These are phyloP conservation scores for Phylloporus sp. DNA, from an alignment of 768 basidiomycete genomes.

Conservation along the genomic window DNA sequence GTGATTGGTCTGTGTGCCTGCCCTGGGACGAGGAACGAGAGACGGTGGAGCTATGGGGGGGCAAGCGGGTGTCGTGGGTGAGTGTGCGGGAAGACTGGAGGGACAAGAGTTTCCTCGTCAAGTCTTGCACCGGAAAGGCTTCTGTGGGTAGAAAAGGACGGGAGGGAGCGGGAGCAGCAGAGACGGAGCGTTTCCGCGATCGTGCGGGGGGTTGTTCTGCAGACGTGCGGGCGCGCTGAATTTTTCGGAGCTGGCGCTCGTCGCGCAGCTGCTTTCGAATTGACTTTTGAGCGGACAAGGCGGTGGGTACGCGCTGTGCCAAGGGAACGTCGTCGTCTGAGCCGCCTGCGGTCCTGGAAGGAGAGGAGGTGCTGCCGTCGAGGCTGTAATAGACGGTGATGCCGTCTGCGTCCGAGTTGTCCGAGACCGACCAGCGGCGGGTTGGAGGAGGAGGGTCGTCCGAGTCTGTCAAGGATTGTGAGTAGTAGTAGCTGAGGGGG, in stretches of 20 bases:
- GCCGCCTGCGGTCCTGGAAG: constrained; percentile 24
- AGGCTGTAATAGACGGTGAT: constrained; percentile 41
- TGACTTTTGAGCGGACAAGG: constrained; percentile 74
- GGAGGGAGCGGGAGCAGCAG: constrained; percentile 23
- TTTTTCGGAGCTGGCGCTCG: constrained; percentile 56
- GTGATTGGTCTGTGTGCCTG: constrained; percentile 10
- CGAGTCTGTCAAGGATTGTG: too few species aligned
- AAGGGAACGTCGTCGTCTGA: constrained; percentile 81
- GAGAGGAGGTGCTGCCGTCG: constrained; percentile 31
- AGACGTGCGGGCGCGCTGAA: constrained; percentile 38
- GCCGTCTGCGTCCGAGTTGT: constrained; percentile 35
- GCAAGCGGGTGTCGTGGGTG: constrained; percentile 10
- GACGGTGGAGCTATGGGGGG: constrained; percentile 7
- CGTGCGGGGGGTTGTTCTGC: constrained; percentile 29
- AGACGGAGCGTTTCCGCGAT: constrained; percentile 32
- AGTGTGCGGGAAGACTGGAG: constrained; percentile 35
- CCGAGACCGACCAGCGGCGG: constrained; percentile 33
- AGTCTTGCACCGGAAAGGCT: constrained; percentile 51
- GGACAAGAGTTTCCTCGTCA: constrained; percentile 52
- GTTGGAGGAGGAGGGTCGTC: too few species aligned
- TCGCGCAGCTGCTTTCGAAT: constrained; percentile 69
- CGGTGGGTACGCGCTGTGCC: constrained; percentile 77
- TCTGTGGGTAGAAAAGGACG: constrained; percentile 32
- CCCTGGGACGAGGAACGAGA: constrained; percentile 23
- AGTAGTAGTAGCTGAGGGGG: too few species aligned